Base-by-base conservation (phyloP, 2,329 filamentous ascomycete species). In the Fusarium sp. region DNA sequence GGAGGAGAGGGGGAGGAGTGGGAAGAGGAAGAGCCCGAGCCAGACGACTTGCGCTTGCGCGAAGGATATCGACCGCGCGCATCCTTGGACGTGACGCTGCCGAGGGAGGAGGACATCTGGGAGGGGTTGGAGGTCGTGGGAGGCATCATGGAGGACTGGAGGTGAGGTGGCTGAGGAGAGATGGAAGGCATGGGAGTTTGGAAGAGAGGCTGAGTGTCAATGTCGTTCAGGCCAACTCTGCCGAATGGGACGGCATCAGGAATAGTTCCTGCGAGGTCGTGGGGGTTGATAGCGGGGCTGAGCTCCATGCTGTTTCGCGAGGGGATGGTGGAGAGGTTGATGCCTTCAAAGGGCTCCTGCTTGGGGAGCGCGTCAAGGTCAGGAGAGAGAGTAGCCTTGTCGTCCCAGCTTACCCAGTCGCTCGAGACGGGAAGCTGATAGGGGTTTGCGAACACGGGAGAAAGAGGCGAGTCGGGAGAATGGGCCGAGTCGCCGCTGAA, bases 1-100 rank as follows among this genome's bases (percentile, higher is more conserved):
- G 73, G 76, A 28, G 75, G 76, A 84, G 84, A 28, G 83, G 87
- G 53, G 78, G 86, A 76, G 2, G 76, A 77, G 43, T 69, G 76
- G 13, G 77, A 78, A 6, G 75, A 75, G 9, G 69, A 55, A 34
- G 76, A 71, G 50, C 75, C 74, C 7, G 75, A 77, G 53, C 76
- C 73, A 0, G 75, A 77, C 28, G 77, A 78, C 65, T 78, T 78
- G 74, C 77, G 77, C 68, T 78, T 78, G 40, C 77, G 75, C 18
- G 73, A 75, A 64, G 73, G 73, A 53, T 75, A 75, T 62, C 73
- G 65, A 57, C 59, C 64, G 39, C 57, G 57, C 28, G 72, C 60
- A 40, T 75, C 73, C 54, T 74, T 74, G 50, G 64, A 58, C 51
- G 53, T 57, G 36, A 63, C 58, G 40, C 46, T 65, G 57, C 56